Evolutionary conservation across 2,329 filamentous ascomycete genomes (phyloP), one percentile per base, ranked within the genome.

Genomic region (Botrytis fragariae): DNA sequence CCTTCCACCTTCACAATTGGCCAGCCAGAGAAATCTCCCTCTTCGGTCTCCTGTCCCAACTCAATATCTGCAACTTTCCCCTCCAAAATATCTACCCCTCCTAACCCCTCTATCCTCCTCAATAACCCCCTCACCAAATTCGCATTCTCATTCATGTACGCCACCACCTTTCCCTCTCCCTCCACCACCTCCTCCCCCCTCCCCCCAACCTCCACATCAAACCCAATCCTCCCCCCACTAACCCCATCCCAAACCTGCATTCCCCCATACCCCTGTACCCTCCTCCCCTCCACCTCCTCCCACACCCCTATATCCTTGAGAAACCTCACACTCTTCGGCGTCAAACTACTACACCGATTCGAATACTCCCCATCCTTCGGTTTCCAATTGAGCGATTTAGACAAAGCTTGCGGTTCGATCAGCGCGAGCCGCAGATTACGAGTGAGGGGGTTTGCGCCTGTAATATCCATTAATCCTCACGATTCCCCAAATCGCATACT

Each of bases 181-280:
- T 14, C 35, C 1, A 42, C 44, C 2, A 25, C 37, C 25, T 35
- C n/a, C 61, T 6, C 62, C 8, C 25, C 9, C 16, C 16, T 64
- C 14, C n/a, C 32, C 54, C 5, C 71, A 5, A 1, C 35, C 75
- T 86, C 88, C 80, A 70, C 60, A 83, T 96, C 93, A 82, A 99
- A 99, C 77, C 93, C 92, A 81, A 99, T 96, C 78, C 91, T 89
- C 51, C 94, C 93, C 74, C 90, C 94, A 59, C 92, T 93, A 73
- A 97, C 89, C 75, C 95, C 97, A 82, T 99, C 96, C 96, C 97
- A 99, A 45, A 98, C 96, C 82, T 97, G 92, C 96, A 99, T 99
- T 79, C 95, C 93, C 74, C 97, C 91, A 82, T 98, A 99, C 0
- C 91, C 88, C 84, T 98, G 95, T 48, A 96, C 89, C 45, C 96